Evolutionary conservation across 257 asterid species (phyloP), one percentile per base, ranked within the genome.

Genomic region (Solanum sejunctum): DNA sequence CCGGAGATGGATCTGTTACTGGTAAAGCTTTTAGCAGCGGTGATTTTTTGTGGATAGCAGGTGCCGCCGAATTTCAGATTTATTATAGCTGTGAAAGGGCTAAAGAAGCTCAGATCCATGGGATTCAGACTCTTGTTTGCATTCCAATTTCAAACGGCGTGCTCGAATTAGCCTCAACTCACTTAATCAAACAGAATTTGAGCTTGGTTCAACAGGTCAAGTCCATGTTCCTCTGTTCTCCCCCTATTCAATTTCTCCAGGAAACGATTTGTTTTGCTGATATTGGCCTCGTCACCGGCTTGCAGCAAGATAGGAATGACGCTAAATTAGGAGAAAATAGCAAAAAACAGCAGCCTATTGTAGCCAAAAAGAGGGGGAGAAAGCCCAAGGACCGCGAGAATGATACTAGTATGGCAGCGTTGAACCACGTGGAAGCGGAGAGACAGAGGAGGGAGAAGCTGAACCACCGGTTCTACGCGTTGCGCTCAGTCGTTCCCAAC

Each of bases 381-480:
- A 95, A 91, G 90, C 91, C 96, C 23, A 77, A 2, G 77, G 86
- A 49, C 32, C 41, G 21, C 1, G 60, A 7, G 4, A n/a, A 49
- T 12, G 57, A 75, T 23, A 23, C 10, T 4, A 23, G 23, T 49
- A 75, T 13, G 60, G 45, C 7, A 45, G 82, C 94, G 26, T 63
- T 88, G 80, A 92, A 91, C 89, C 98, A 92, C 85, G 97, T 93
- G 87, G 98, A 92, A 85, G 97, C 97, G 20, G 98, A 95, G 95
- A 86, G 96, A 90, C 98, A 93, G 93, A 80, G 98, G 79, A 67
- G 98, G 85, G 98, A 95, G 92, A 95, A 93, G 93, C 93, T 95
- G 43, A 95, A 95, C 93, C 91, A 91, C 91, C 90, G 95, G 0
- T 95, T 95, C 92, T 93, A 90, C 87, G 93, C 95, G 11, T 93